A percentile compares a stretch with the other conserved stretches of the same genome.
Conservation (phyloP, 148 eudicot species). For the Spergularia marina region DNA sequence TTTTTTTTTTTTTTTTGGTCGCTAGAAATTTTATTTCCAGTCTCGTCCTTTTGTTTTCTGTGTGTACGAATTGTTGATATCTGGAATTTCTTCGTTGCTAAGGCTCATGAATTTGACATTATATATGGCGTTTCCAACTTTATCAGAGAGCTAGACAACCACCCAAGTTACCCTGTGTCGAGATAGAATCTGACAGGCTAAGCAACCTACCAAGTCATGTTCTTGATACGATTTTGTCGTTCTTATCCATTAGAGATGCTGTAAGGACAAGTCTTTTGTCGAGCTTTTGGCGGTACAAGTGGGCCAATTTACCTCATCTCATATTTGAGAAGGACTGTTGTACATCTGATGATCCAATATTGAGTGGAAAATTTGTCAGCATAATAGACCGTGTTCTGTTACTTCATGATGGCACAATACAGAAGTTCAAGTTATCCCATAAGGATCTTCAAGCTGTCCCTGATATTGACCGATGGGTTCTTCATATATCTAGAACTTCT, state of each 20-base stretch:
- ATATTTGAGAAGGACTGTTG: constrained; percentile 68
- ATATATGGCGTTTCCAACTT: background rate
- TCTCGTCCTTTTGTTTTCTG: background rate
- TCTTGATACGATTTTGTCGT: constrained; percentile 56
- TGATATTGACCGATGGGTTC: constrained; percentile 85
- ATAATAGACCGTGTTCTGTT: constrained; percentile 70
- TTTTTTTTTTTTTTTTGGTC: background rate
- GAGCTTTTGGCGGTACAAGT: constrained; percentile 78
- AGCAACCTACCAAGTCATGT: constrained; percentile 74
- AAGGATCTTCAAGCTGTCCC: constrained; percentile 72
- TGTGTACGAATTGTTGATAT: background rate
- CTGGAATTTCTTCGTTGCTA: background rate
- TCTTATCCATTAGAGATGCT: constrained; percentile 63
- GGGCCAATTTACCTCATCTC: constrained; percentile 65
- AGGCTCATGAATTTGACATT: constrained; percentile 1
- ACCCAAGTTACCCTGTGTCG: constrained; percentile 48
- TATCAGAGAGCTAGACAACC: constrained; percentile 61
- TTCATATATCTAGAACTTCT: constrained; percentile 57
- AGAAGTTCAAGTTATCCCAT: constrained; percentile 79
- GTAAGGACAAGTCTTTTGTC: constrained; percentile 67
- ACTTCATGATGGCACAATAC: constrained; percentile 63
- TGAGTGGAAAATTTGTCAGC: constrained; percentile 56
- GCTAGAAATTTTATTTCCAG: background rate
- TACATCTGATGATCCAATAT: constrained; percentile 43
- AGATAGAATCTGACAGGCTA: constrained; percentile 53